phyloP scores from a whole-genome alignment of 2,329 filamentous ascomycete species.

The Calonectria crousiana region DNA sequence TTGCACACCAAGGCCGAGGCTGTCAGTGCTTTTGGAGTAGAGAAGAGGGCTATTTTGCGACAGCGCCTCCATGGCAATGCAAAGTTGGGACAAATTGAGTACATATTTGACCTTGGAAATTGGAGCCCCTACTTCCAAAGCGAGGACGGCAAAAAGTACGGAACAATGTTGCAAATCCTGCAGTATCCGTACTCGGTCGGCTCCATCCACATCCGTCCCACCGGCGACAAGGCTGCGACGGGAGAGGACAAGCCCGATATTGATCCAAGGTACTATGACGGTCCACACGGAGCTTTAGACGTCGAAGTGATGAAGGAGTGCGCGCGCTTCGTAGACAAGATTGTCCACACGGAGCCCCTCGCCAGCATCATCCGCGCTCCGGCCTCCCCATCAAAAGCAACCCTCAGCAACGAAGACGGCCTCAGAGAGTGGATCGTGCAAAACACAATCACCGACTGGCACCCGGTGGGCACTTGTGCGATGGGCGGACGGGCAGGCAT shows the following conservation, averaged over 20 bases:
- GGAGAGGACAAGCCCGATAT: constrained; percentile 51
- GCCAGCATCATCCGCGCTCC: constrained; percentile 50
- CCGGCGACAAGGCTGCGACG: constrained; percentile 15
- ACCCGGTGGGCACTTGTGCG: constrained; percentile 54
- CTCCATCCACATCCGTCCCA: constrained; percentile 57
- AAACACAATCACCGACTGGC: constrained; percentile 50
- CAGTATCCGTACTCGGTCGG: constrained; percentile 65
- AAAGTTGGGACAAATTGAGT: constrained; percentile 60
- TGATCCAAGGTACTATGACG: constrained; percentile 57
- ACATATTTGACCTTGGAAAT: constrained; percentile 62
- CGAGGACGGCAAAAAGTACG: constrained; percentile 57
- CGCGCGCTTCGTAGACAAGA: constrained; percentile 54
- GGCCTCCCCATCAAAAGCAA: constrained; percentile 39
- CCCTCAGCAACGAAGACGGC: constrained; percentile 25
- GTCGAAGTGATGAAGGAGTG: constrained; percentile 57
- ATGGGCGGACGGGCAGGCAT: constrained; percentile 49
- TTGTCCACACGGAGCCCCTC: constrained; percentile 53
- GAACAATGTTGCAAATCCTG: constrained; percentile 61
- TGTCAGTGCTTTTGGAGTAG: constrained; percentile 32
- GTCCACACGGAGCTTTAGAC: constrained; percentile 55
- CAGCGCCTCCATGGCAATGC: constrained; percentile 48
- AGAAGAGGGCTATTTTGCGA: constrained; percentile 46
- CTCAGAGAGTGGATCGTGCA: constrained; percentile 44
- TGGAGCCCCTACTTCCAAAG: constrained; percentile 55
- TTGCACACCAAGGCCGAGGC: constrained; percentile 37